phyloP scores from a whole-genome alignment of 2,329 filamentous ascomycete species.

The Botrytis elliptica region DNA sequence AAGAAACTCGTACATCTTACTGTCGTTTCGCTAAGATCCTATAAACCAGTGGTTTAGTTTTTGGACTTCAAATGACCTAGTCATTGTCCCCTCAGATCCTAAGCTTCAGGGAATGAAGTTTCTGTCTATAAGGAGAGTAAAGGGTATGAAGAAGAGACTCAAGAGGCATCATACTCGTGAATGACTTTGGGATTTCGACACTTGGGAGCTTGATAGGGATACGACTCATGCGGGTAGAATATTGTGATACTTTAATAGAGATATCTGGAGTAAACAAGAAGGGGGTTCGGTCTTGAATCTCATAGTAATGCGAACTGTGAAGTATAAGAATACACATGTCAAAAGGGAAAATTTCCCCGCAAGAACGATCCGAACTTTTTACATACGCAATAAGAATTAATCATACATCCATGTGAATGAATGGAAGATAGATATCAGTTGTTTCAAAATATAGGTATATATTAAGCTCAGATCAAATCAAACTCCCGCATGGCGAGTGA shows the following conservation, averaged over 20 bases:
- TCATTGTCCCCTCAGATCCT: too few species aligned
- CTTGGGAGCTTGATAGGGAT: neutral
- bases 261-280: neutral
- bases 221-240: neutral
- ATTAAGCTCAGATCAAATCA: too few species aligned
- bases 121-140: neutral
- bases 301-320: too few species aligned
- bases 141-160: neutral
- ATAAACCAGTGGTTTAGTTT: neutral
- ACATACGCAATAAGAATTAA: too few species aligned
- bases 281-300: too few species aligned
- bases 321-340: too few species aligned
- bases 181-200: neutral
- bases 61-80: neutral
- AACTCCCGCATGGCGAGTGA: too few species aligned
- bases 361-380: too few species aligned
- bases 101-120: too few species aligned
- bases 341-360: accelerated
- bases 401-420: too few species aligned
- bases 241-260: neutral
- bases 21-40: neutral
- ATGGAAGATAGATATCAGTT: too few species aligned
- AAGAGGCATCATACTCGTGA: accelerated
- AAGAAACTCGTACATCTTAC: neutral
- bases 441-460: too few species aligned